Evolutionary conservation across 192 early-diverging fungal species (phyloP).

Genomic region (Coemansia sp.): DNA sequence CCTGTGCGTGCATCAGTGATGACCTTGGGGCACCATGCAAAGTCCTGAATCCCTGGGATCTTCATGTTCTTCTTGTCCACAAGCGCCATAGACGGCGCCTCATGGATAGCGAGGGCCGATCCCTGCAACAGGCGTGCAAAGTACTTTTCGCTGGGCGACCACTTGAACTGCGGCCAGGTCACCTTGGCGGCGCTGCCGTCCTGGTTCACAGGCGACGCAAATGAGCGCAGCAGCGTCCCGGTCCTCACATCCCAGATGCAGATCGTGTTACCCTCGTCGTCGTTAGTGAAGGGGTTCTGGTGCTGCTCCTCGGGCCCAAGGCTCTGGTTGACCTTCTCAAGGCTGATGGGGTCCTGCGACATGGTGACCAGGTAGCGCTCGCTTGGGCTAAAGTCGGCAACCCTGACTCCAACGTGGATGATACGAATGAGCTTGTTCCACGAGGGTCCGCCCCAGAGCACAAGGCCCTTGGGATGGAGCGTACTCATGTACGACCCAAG

Average conservation of each 20-base stretch:
- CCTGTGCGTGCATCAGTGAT: constrained; percentile 40
- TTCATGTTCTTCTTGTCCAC: constrained; percentile 93
- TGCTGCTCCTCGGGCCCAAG: constrained; percentile 60
- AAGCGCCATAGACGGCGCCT: constrained; percentile 90
- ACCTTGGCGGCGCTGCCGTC: constrained; percentile 58
- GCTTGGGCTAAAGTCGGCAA: constrained; percentile 92
- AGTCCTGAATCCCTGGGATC: constrained; percentile 72
- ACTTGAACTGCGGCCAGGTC: constrained; percentile 93
- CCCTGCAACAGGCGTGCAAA: constrained; percentile 83
- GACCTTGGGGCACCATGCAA: constrained; percentile 70
- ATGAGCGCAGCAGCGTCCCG: constrained; percentile 85
- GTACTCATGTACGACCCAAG: constrained; percentile 90
- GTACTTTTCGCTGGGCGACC: constrained; percentile 93
- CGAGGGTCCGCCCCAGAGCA: constrained; percentile 91
- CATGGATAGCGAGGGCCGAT: constrained; percentile 80
- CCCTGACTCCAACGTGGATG: constrained; percentile 83
- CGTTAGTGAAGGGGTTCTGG: constrained; percentile 66
- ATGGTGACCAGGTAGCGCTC: constrained; percentile 92
- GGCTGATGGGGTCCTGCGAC: constrained; percentile 80
- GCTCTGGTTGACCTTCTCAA: constrained; percentile 47
- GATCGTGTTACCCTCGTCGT: constrained; percentile 74
- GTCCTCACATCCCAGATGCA: constrained; percentile 90
- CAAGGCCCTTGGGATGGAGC: constrained; percentile 91
- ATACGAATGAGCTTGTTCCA: constrained; percentile 92
- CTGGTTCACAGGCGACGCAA: constrained; percentile 59